Evolutionary conservation across 768 basidiomycete genomes (phyloP).

Genomic region (Phallus indusiatus): DNA sequence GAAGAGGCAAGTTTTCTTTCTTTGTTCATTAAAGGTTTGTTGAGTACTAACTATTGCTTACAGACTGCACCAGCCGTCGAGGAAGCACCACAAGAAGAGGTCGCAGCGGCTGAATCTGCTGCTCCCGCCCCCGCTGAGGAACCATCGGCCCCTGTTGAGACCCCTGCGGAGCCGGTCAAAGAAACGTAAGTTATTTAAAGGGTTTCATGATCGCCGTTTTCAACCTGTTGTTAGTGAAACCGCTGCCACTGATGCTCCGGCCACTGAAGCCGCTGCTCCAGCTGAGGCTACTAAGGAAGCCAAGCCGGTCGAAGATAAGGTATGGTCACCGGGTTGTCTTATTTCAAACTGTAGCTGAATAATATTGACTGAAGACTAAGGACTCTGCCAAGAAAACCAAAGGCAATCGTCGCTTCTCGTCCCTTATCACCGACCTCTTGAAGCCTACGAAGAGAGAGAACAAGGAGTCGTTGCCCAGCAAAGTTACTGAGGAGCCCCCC

Average conservation of each 20-base stretch:
- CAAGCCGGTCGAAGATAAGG: conserved; percentile 52
- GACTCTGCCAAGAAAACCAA: conserved; percentile 41
- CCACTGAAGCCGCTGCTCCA: conserved; percentile 20
- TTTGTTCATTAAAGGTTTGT: conserved; percentile 12
- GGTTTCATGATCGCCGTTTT: background rate
- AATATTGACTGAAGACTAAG: conserved; percentile 15
- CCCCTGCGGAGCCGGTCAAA: conserved; percentile 49
- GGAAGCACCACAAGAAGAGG: conserved; percentile 28
- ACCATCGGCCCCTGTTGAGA: background rate
- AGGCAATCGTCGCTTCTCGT: conserved; percentile 74
- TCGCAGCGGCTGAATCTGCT: conserved; percentile 33
- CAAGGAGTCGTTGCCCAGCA: conserved; percentile 55
- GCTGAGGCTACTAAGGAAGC: conserved; percentile 28
- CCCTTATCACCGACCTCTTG: conserved; percentile 77
- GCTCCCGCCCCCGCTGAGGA: conserved; percentile 23
- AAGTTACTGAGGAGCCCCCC: conserved; percentile 85
- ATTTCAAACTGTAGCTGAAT: background rate
- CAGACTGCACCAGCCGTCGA: conserved; percentile 27
- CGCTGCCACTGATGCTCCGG: conserved; percentile 32
- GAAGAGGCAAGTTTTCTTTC: background rate
- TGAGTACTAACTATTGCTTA: background rate
- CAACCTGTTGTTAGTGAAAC: conserved; percentile 10
- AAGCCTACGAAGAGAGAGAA: conserved; percentile 57
- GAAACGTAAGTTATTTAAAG: conserved; percentile 47
- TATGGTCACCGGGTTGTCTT: conserved; percentile 16